Evolutionary conservation across 139 green algal genomes (phyloP), one percentile per base, ranked within the genome.

Genomic region (Volvox reticuliferus): DNA sequence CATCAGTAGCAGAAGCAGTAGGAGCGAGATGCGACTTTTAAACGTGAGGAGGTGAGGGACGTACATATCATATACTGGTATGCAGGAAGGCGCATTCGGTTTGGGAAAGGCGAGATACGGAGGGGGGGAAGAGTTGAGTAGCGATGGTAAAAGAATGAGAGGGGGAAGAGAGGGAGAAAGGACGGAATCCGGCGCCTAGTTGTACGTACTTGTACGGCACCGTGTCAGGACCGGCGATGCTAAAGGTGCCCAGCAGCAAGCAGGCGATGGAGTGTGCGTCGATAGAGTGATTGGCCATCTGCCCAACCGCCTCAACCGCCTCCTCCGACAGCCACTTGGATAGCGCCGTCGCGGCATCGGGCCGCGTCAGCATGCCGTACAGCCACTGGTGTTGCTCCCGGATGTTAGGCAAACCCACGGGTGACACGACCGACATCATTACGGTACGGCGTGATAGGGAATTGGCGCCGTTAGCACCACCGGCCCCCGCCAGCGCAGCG

Each of bases 221-320:
- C 50, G 79, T 32, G 73, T 90, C 86, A 0, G 86, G 30, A 17
- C 86, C 86, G 13, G 44, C 77, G 28, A 88, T 68, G 71, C 77
- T 84, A 19, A 93, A 37, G 2, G 77, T 91, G 84, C 90, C 90
- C 84, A 93, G 67, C 77, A 93, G 90, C 63, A 93, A 78, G 68
- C 90, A 93, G 5, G 90, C 90, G 3, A 93, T 88, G 37, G 76
- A 84, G 90, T 93, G 75, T 16, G 84, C 16, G 85, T 93, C 90
- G 26, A 93, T 67, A 2, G 75, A 84, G 79, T 93, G 90, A 68
- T 93, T 83, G 30, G 83, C 61, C 90, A 93, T 93, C 90, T 93
- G 84, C 50, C 50, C 86, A 30, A 90, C 86, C 86, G 73, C 86
- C 90, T 93, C 84, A 44, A 91, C 67, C 44, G 79, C 85, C 32